These are phyloP conservation scores for Phytopythium sindhum DNA, from an alignment of 352 stramenopile species.

Conservation along the genomic window DNA sequence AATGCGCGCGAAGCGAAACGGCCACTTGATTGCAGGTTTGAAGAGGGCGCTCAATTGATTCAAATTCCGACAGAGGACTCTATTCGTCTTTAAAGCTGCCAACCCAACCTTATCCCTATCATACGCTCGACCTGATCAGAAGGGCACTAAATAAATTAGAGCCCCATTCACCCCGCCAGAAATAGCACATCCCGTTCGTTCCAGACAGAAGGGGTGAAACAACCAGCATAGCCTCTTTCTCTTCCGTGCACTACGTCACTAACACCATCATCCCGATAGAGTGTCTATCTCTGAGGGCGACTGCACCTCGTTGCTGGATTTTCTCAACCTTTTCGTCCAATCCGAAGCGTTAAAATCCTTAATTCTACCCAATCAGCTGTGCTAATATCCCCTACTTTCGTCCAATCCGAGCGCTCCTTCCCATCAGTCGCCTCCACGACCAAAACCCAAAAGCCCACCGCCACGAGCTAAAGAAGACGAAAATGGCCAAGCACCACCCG, in stretches of 20 bases:
- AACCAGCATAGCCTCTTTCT: no score
- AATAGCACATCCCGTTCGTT: no score
- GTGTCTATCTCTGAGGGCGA: no score
- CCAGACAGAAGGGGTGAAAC: no score
- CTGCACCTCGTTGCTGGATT: background rate
- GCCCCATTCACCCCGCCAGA: no score
- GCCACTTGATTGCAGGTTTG: no score
- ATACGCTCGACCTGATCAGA: no score
- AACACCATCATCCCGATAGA: no score
- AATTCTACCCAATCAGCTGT: background rate
- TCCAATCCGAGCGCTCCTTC: background rate
- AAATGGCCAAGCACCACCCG: constrained; percentile 99
- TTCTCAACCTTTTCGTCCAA: background rate
- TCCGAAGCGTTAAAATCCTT: background rate
- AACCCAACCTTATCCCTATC: no score
- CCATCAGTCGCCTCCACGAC: background rate
- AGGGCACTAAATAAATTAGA: background rate
- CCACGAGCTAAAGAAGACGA: constrained; percentile 3
- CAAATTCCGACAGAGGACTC: background rate
- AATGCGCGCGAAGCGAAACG: constrained; percentile 4
- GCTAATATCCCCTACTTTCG: background rate
- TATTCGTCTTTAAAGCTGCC: background rate
- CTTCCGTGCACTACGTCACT: no score
- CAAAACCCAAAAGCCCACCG: constrained; percentile 2
- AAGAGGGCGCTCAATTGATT: background rate